phyloP scores from a whole-genome alignment of 257 asterid species.

The Nicotiana sylvestris region DNA sequence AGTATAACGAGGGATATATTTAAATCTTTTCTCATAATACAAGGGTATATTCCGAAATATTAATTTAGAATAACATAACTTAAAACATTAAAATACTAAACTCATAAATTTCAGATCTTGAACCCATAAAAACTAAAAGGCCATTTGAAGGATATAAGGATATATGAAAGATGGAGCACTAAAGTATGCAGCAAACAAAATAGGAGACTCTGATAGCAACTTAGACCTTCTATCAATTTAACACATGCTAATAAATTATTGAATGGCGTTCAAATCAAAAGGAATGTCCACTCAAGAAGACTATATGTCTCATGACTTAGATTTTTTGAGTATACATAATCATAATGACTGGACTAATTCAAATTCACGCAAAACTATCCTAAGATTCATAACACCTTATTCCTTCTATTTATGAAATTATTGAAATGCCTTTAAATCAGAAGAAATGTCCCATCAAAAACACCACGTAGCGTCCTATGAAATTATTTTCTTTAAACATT shows the following conservation, averaged over 20 bases:
- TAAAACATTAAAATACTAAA: no score
- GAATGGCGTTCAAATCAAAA: background rate
- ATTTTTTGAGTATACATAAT: background rate
- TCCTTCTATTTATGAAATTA: no score
- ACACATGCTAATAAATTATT: slow-evolving; percentile 1
- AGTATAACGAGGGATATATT: no score
- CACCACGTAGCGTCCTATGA: no score
- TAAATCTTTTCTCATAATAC: no score
- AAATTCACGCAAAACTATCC: background rate
- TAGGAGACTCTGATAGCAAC: background rate
- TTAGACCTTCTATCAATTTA: background rate
- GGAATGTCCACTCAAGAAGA: background rate
- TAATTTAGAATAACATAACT: no score
- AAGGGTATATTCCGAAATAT: no score
- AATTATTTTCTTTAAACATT: no score
- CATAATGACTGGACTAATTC: background rate
- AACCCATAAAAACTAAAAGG: background rate
- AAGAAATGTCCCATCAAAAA: no score
- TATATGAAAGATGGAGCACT: background rate
- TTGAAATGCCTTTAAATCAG: no score
- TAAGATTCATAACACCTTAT: no score
- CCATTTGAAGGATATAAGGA: background rate
- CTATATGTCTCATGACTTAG: background rate
- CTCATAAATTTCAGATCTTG: no score
- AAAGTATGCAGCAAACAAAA: background rate